Conservation (phyloP, 1,284 basidiomycete genomes). For the Limonomyces culmigenus region DNA sequence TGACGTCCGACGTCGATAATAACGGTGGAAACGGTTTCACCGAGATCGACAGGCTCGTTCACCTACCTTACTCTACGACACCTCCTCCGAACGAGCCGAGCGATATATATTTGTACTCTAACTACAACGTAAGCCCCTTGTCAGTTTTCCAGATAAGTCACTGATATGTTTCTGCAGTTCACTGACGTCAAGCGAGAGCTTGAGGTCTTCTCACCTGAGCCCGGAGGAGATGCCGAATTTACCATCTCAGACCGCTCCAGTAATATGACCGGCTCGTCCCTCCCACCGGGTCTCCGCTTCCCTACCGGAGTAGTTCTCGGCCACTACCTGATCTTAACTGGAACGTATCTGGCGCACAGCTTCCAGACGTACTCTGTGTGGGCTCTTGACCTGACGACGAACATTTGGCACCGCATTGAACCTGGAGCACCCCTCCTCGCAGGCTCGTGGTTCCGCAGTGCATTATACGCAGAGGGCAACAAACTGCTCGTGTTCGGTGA, state of each 20-base stretch:
- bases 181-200: constrained; percentile 89
- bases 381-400: constrained; percentile 66
- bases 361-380: constrained; percentile 85
- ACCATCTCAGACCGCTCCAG: constrained; percentile 58
- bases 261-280: constrained; percentile 54
- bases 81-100: constrained; percentile 62
- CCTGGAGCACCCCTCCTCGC: constrained; percentile 60
- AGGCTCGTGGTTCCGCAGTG: constrained; percentile 82
- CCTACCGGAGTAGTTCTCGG: constrained; percentile 84
- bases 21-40: constrained; percentile 24
- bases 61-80: constrained; percentile 56
- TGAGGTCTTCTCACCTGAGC: constrained; percentile 68
- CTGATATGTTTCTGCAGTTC: too few relatives aligned
- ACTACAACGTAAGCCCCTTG: constrained; percentile 74
- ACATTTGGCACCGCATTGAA: constrained; percentile 78
- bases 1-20: too few relatives aligned
- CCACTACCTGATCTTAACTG: constrained; percentile 74
- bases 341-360: constrained; percentile 79
- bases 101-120: constrained; percentile 71
- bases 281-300: constrained; percentile 86
- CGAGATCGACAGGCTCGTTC: constrained; percentile 41
- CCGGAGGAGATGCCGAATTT: constrained; percentile 46
- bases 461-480: constrained; percentile 64
- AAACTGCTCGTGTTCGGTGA: constrained; percentile 85
- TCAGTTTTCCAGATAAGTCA: too few relatives aligned